Percentiles rank a stretch among this genome's conserved stretches.
Evolutionary conservation across 1,284 basidiomycete species (phyloP).

Genomic region (Rhodotorula mucilaginosa): DNA sequence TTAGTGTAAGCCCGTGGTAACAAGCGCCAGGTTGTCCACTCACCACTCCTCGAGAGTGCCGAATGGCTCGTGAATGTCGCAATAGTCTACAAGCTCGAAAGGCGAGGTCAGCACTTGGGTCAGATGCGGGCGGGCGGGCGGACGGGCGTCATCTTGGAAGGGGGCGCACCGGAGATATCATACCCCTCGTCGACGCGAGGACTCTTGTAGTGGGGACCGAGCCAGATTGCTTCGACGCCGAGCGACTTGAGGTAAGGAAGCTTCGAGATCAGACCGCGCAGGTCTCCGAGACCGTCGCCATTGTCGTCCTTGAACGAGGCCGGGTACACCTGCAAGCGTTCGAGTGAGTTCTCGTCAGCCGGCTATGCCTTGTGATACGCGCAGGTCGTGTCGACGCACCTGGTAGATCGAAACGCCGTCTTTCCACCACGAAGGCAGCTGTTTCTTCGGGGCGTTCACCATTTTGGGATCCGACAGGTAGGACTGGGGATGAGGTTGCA

Average conservation of each 20-base stretch:
- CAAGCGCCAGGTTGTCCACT: too few species aligned
- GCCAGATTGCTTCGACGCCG: constrained; percentile 70
- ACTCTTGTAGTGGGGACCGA: constrained; percentile 69
- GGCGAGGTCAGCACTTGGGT: too few species aligned
- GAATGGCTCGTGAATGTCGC: constrained; percentile 67
- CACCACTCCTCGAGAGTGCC: constrained; percentile 66
- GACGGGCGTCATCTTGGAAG: too few species aligned
- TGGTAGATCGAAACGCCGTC: constrained; percentile 62
- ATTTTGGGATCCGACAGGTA: not conserved
- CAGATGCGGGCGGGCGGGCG: too few species aligned
- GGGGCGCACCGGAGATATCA: constrained; percentile 56
- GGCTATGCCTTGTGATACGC: not conserved
- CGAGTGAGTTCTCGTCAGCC: not conserved
- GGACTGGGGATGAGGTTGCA: too few species aligned
- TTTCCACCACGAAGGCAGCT: constrained; percentile 60
- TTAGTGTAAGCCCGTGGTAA: too few species aligned
- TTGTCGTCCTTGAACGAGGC: constrained; percentile 70
- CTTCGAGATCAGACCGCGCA: constrained; percentile 64
- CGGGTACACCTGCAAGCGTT: constrained; percentile 60
- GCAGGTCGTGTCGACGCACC: constrained; percentile 7
- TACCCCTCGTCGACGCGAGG: constrained; percentile 57
- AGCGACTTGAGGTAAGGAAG: constrained; percentile 69
- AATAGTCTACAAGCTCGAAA: constrained; percentile 56
- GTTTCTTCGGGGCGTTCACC: constrained; percentile 16
- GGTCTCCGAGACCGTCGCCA: constrained; percentile 71